Evolutionary conservation across 148 eudicot species (phyloP).

Genomic region (Silene uniflora): DNA sequence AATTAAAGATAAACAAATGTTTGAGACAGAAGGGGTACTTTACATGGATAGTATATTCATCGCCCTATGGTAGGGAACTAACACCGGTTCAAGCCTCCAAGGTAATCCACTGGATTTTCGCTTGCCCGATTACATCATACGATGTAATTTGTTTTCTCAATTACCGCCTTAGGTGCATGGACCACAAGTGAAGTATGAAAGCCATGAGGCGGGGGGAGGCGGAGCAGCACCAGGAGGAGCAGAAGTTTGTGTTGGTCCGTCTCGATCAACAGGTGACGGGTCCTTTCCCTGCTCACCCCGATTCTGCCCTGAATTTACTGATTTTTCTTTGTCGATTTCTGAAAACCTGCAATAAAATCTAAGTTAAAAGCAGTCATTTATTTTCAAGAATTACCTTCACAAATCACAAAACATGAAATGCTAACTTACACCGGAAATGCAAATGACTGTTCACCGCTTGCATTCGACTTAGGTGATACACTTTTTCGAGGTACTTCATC

Average conservation of each 20-base stretch:
- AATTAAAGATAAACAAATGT: too few species aligned
- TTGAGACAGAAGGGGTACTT: too few species aligned
- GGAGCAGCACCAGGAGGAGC: conserved; percentile 8
- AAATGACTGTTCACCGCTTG: conserved; percentile 47
- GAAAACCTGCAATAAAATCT: conserved; percentile 33
- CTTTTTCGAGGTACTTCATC: conserved; percentile 29
- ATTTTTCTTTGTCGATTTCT: conserved; percentile 32
- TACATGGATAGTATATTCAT: too few species aligned
- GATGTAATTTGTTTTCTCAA: too few species aligned
- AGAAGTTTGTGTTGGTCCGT: conserved; percentile 10
- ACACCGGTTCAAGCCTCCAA: too few species aligned
- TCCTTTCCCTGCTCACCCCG: conserved; percentile 23
- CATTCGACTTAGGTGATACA: conserved; percentile 33
- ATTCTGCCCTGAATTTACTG: conserved; percentile 30
- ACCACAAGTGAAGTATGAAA: conserved; percentile 43
- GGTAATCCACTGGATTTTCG: too few species aligned
- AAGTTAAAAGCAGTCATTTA: not conserved
- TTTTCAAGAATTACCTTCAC: not conserved
- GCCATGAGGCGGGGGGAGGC: conserved; percentile 15
- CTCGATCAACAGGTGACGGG: conserved; percentile 8
- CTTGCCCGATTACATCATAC: too few species aligned
- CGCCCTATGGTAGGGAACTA: too few species aligned
- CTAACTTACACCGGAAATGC: conserved; percentile 75
- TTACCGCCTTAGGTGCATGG: not conserved
- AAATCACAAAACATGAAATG: not conserved